phyloP scores from a whole-genome alignment of 202 grass and related monocot species.

The Carex sylvatica region DNA sequence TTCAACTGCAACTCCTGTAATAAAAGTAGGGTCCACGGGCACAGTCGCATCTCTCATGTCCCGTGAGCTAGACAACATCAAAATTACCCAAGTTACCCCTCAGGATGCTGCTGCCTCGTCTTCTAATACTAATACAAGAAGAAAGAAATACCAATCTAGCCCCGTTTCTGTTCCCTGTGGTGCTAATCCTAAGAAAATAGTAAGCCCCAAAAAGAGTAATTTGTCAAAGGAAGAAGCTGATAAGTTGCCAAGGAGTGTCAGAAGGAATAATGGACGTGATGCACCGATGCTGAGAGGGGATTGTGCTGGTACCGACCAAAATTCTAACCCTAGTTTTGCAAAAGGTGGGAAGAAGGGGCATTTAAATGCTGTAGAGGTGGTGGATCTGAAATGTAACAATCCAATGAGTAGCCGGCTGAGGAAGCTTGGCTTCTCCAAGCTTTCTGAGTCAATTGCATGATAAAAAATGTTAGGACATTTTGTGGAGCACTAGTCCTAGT shows the following conservation, averaged over 20 bases:
- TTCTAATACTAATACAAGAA: slow-evolving; percentile 11
- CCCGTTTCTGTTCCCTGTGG: slow-evolving; percentile 61
- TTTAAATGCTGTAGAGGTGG: slow-evolving; percentile 55
- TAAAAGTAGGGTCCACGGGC: slow-evolving; percentile 73
- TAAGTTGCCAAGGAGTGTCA: slow-evolving; percentile 40
- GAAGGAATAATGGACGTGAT: slow-evolving; percentile 32
- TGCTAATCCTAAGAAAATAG: slow-evolving; percentile 42
- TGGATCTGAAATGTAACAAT: slow-evolving; percentile 73
- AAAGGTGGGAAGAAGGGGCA: slow-evolving; percentile 62
- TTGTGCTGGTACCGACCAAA: slow-evolving; percentile 24
- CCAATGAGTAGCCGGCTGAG: slow-evolving; percentile 84
- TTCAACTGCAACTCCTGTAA: slow-evolving; percentile 11
- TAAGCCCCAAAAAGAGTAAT: slow-evolving; percentile 36
- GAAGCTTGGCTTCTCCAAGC: slow-evolving; percentile 96
- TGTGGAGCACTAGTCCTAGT: not conserved
- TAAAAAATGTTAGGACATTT: not conserved
- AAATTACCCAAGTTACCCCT: slow-evolving; percentile 34
- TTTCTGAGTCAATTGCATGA: slow-evolving; percentile 83
- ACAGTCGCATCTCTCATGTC: slow-evolving; percentile 77
- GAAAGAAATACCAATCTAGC: slow-evolving; percentile 43
- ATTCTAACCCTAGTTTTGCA: not conserved
- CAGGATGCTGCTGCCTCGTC: slow-evolving; percentile 29
- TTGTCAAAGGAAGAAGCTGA: slow-evolving; percentile 42
- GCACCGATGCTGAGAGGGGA: slow-evolving; percentile 55
- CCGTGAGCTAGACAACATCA: slow-evolving; percentile 60